Conservation (phyloP, 164 flowering plant genomes). For the Nelumbo lutea region DNA sequence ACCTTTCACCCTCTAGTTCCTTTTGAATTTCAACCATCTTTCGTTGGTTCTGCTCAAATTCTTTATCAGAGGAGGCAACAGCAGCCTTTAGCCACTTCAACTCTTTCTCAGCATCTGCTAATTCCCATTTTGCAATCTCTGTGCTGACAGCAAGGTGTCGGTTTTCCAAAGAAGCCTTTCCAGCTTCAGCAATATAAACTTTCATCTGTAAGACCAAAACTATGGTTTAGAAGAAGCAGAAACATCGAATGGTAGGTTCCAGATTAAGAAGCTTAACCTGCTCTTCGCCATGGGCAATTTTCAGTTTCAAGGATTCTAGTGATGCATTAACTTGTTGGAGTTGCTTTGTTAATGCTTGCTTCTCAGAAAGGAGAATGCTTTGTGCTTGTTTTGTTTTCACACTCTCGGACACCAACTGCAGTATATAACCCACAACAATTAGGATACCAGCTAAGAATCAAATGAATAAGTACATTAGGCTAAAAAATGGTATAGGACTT, state of each 20-base stretch:
- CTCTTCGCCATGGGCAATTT: conserved; percentile 59
- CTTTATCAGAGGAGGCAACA: conserved; percentile 74
- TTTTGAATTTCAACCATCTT: conserved; percentile 40
- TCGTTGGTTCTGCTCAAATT: conserved; percentile 68
- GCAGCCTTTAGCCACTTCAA: conserved; percentile 79
- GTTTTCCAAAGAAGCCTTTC: conserved; percentile 53
- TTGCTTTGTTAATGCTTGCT: conserved; percentile 62
- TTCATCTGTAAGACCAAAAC: conserved; percentile 58
- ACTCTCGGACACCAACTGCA: conserved; percentile 92
- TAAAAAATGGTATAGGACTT: neutral
- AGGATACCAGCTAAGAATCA: conserved; percentile 8
- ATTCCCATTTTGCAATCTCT: conserved; percentile 73
- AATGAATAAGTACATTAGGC: neutral
- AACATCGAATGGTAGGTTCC: neutral
- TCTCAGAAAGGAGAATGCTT: conserved; percentile 57
- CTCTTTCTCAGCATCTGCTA: conserved; percentile 89
- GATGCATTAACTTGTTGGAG: conserved; percentile 64
- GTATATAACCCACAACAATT: conserved; percentile 7
- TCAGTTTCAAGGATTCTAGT: conserved; percentile 50
- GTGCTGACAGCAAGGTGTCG: conserved; percentile 50
- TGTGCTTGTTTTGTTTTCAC: conserved; percentile 82
- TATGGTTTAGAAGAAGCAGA: neutral
- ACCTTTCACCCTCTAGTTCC: conserved; percentile 76
- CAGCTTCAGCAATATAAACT: conserved; percentile 42
- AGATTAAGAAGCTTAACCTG: conserved; percentile 42